These are phyloP conservation scores for Fistulinella prunicolor DNA, from an alignment of 768 basidiomycete species.

Conservation along the genomic window DNA sequence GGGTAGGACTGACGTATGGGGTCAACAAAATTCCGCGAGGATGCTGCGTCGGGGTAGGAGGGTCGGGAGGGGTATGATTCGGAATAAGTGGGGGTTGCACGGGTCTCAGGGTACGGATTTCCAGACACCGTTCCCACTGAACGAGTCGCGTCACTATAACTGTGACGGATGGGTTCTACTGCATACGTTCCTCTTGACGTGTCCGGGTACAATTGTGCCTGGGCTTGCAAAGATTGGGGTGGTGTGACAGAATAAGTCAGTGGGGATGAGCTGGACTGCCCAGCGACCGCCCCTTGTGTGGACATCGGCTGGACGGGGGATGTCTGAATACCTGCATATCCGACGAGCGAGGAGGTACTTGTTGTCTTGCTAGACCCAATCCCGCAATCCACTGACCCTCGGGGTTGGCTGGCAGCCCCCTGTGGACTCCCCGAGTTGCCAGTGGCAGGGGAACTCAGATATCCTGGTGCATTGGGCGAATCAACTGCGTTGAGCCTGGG, in stretches of 20 bases:
- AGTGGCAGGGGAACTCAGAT: conserved; percentile 53
- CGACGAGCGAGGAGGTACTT: conserved; percentile 26
- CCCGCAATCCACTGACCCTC: conserved; percentile 28
- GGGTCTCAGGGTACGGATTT: conserved; percentile 31
- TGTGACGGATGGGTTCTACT: conserved; percentile 21
- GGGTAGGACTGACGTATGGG: conserved; percentile 22
- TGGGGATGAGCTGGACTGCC: conserved; percentile 23
- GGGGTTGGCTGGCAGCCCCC: conserved; percentile 18
- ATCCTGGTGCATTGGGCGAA: conserved; percentile 47
- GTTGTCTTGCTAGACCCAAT: conserved; percentile 17
- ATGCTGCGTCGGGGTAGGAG: conserved; percentile 24
- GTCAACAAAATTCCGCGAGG: conserved; percentile 25
- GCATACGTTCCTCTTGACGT: conserved; percentile 19
- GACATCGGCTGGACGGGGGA: conserved; percentile 26
- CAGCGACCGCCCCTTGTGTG: conserved; percentile 16
- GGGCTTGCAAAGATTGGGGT: conserved; percentile 22
- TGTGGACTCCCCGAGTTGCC: conserved; percentile 58
- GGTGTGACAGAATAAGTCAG: conserved; percentile 21
- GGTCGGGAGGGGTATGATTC: conserved; percentile 25
- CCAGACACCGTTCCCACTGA: conserved; percentile 14
- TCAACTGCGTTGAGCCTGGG: conserved; percentile 43
- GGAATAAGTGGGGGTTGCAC: conserved; percentile 19
- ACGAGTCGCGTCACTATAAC: conserved; percentile 22
- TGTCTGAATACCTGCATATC: conserved; percentile 18
- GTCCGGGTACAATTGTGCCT: conserved; percentile 27